Conservation (phyloP, 2,329 filamentous ascomycete genomes). For the Exophiala xenobiotica region DNA sequence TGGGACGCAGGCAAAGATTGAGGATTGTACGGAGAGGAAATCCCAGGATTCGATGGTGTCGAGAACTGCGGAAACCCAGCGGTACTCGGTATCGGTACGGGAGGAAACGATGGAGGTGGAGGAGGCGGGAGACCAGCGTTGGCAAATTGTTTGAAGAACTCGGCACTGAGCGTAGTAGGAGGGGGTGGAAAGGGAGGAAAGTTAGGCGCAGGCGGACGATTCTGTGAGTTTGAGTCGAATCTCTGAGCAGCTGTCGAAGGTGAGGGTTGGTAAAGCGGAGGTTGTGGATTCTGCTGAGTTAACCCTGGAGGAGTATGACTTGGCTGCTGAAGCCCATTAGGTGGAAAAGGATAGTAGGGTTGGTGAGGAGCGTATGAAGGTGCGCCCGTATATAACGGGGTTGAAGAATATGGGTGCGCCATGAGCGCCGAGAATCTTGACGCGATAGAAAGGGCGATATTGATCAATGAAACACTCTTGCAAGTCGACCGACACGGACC, state of each 20-base stretch:
- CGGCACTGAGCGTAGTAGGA: slow-evolving; percentile 23
- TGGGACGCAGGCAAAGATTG: slow-evolving; percentile 9
- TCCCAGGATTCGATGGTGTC: slow-evolving; percentile 11
- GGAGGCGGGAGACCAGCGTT: slow-evolving; percentile 23
- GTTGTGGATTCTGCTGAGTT: slow-evolving; percentile 17
- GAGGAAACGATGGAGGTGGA: slow-evolving; percentile 23
- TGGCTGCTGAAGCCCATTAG: slow-evolving; percentile 29
- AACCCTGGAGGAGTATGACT: slow-evolving; percentile 24
- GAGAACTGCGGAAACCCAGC: slow-evolving; percentile 23
- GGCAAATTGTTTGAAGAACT: slow-evolving; percentile 30
- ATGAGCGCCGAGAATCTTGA: slow-evolving; percentile 29
- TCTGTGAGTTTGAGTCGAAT: slow-evolving; percentile 29
- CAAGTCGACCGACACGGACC: slow-evolving; percentile 12
- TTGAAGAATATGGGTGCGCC: slow-evolving; percentile 40
- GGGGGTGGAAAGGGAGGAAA: slow-evolving; percentile 30
- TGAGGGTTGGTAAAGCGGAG: slow-evolving; percentile 12
- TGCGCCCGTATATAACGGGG: slow-evolving; percentile 31
- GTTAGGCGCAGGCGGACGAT: slow-evolving; percentile 28
- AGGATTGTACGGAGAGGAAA: slow-evolving; percentile 21
- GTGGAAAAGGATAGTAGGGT: slow-evolving; percentile 31
- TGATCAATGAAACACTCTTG: slow-evolving; percentile 9
- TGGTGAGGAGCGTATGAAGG: slow-evolving; percentile 34
- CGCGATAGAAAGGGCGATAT: slow-evolving; percentile 6
- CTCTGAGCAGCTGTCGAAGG: slow-evolving; percentile 12
- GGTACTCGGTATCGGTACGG: slow-evolving; percentile 20